These are phyloP conservation scores for Farysia itapuensis DNA, from an alignment of 1,284 basidiomycete species.

Conservation along the genomic window DNA sequence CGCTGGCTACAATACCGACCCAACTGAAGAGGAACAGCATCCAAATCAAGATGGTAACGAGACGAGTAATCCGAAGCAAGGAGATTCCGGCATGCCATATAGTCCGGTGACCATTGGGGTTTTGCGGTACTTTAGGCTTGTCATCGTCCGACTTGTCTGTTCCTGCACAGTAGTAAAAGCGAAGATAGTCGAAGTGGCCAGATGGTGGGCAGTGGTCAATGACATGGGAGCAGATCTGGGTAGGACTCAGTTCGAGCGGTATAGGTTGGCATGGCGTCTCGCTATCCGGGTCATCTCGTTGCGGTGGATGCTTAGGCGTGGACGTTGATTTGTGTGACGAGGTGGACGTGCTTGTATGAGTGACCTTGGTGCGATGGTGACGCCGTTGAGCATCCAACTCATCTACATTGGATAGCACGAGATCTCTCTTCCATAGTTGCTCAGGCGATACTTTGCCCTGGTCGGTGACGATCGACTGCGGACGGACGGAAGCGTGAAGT, in stretches of 20 bases:
- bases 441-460: background rate
- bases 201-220: constrained; percentile 32
- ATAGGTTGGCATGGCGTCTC: constrained; percentile 31
- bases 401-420: too few species aligned
- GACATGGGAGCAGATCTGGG: constrained; percentile 42
- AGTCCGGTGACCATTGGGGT: background rate
- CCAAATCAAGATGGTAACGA: constrained; percentile 35
- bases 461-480: background rate
- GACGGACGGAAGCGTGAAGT: constrained; percentile 1
- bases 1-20: constrained; percentile 55
- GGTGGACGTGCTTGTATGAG: constrained; percentile 2
- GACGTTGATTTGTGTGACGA: constrained; percentile 1
- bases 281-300: background rate
- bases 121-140: constrained; percentile 2
- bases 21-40: constrained; percentile 55
- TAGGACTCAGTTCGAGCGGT: constrained; percentile 12
- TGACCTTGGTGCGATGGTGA: background rate
- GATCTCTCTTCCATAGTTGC: background rate
- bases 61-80: constrained; percentile 16
- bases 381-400: too few species aligned
- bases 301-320: constrained; percentile 2
- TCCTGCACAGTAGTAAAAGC: constrained; percentile 52
- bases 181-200: constrained; percentile 47
- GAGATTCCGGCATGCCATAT: constrained; percentile 16
- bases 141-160: constrained; percentile 3